phyloP scores from a whole-genome alignment of 371 early-diverging fungal species.

The Mucor circinelloides region DNA sequence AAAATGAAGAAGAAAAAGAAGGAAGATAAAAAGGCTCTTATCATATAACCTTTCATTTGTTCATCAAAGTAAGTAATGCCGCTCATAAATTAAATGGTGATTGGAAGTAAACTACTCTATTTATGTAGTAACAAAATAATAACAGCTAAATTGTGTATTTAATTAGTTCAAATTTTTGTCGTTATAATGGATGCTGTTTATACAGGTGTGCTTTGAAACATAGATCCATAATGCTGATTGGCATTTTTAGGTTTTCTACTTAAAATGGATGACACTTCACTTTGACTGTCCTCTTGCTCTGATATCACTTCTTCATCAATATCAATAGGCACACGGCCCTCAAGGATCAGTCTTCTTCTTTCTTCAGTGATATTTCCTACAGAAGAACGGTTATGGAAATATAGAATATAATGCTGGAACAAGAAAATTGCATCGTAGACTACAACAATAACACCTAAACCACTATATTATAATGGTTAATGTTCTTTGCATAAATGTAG shows the following conservation, averaged over 20 bases:
- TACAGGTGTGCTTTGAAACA: neutral
- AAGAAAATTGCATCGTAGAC: slow-evolving; percentile 77
- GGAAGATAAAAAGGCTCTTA: no score
- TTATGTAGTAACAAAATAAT: no score
- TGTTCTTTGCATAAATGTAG: neutral
- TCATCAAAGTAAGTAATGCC: no score
- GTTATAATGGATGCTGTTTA: neutral
- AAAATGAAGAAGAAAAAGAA: no score
- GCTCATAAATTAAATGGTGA: no score
- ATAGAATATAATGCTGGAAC: slow-evolving; percentile 73
- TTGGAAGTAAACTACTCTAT: no score
- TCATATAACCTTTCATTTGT: no score
- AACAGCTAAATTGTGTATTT: no score
- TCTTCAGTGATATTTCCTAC: slow-evolving; percentile 6
- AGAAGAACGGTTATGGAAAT: slow-evolving; percentile 27
- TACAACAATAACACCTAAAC: slow-evolving; percentile 72
- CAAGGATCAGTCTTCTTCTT: slow-evolving; percentile 12
- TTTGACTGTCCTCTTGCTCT: neutral
- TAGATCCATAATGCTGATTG: slow-evolving; percentile 4
- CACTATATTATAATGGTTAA: slow-evolving; percentile 22
- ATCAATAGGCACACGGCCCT: slow-evolving; percentile 11
- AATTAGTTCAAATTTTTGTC: no score
- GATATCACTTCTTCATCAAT: slow-evolving; percentile 3
- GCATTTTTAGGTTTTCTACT: slow-evolving; percentile 10
- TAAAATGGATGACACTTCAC: neutral